Evolutionary conservation across 1,139 yeast genomes (phyloP).

Genomic region (Kluyveromyces sp.): DNA sequence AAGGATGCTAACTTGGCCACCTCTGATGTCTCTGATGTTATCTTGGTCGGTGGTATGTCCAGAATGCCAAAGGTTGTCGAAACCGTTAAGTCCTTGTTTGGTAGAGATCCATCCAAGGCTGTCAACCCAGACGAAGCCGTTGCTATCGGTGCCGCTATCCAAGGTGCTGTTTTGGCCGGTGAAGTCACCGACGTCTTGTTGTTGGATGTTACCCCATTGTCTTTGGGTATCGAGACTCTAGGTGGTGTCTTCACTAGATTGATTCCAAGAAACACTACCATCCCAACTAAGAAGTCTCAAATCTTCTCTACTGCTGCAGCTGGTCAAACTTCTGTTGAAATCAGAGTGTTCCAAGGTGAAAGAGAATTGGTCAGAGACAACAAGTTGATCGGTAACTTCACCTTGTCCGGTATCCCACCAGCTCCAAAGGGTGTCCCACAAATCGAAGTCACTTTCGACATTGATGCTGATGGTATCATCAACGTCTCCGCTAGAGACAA

Average conservation of each 20-base stretch:
- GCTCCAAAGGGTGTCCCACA: constrained; percentile 99
- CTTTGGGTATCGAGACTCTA: constrained; percentile 96
- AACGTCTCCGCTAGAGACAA: constrained; percentile 98
- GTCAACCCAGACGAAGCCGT: constrained; percentile 99
- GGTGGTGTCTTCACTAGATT: constrained; percentile 98
- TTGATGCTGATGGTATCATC: constrained; percentile 90
- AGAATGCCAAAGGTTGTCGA: constrained; percentile 99
- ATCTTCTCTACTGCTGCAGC: constrained; percentile 98
- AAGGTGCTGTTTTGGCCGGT: constrained; percentile 98
- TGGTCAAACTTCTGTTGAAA: constrained; percentile 98
- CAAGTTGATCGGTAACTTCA: constrained; percentile 97
- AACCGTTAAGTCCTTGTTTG: constrained; percentile 88
- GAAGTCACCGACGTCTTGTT: constrained; percentile 93
- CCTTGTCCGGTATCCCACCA: constrained; percentile 93
- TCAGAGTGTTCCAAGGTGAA: constrained; percentile 99
- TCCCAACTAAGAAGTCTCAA: constrained; percentile 96
- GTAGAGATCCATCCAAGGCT: constrained; percentile 95
- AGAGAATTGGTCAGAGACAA: constrained; percentile 98
- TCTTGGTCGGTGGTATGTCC: constrained; percentile 99
- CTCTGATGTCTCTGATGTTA: constrained; percentile 87
- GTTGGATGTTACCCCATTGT: constrained; percentile 94
- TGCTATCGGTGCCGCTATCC: constrained; percentile 99
- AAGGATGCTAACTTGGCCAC: constrained; percentile 89
- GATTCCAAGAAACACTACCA: constrained; percentile 95
- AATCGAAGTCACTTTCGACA: constrained; percentile 95